Percentiles rank a stretch among this genome's conserved stretches.
These are phyloP conservation scores for Microbotryum scabiosae DNA, from an alignment of 1,284 basidiomycete species.

Conservation along the genomic window DNA sequence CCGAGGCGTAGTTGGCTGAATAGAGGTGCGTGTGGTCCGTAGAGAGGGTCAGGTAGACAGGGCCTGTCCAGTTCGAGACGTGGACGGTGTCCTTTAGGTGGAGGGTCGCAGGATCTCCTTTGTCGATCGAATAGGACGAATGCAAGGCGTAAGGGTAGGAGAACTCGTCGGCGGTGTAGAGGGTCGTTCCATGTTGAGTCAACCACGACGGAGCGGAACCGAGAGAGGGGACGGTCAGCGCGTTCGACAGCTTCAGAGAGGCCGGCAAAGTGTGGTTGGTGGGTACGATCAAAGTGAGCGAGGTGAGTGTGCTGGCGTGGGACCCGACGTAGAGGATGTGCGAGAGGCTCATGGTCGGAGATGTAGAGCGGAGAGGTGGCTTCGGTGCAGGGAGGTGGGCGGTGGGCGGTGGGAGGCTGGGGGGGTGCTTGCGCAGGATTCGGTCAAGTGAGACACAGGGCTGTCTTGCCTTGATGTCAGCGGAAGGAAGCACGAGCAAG, in stretches of 20 bases:
- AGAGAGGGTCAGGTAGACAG: slow-evolving; percentile 13
- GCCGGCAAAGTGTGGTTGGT: no score
- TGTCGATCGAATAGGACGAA: slow-evolving; percentile 1
- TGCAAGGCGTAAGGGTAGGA: slow-evolving; percentile 7
- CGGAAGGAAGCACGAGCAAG: background rate
- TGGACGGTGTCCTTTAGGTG: background rate
- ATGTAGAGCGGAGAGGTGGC: background rate
- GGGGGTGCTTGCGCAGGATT: slow-evolving; percentile 4
- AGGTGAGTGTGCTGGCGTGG: no score
- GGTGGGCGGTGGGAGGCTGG: slow-evolving; percentile 5
- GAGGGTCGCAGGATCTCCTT: background rate
- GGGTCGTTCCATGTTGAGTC: background rate
- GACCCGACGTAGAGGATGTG: no score
- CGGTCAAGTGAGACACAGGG: no score
- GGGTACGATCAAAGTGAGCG: no score
- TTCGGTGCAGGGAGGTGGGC: no score
- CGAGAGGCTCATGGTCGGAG: background rate
- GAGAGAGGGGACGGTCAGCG: no score
- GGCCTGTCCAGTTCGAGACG: slow-evolving; percentile 3
- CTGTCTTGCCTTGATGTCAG: no score
- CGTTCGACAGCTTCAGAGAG: no score
- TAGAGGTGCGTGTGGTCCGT: slow-evolving; percentile 5
- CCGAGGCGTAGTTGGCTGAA: slow-evolving; percentile 20
- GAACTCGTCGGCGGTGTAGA: slow-evolving; percentile 27
- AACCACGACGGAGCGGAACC: slow-evolving; percentile 22